Conservation (phyloP, 306 rosid species). For the Fagus sylvatica region DNA sequence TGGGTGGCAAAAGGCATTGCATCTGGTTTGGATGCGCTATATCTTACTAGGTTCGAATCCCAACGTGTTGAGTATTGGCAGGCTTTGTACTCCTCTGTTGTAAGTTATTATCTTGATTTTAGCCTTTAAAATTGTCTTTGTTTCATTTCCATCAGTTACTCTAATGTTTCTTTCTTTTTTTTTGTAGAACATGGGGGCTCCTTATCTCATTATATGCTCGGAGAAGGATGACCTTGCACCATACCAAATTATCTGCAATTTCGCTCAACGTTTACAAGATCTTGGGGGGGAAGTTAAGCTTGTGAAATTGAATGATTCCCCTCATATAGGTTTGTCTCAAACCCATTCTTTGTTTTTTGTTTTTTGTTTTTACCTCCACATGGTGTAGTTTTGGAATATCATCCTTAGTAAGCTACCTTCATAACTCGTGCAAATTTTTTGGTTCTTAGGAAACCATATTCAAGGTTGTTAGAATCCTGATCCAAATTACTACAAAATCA, state of each 20-base stretch:
- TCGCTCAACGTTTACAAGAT: slow-evolving; percentile 65
- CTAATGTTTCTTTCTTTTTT: not conserved
- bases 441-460: not conserved
- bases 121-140: not conserved
- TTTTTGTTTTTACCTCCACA: not conserved
- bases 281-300: slow-evolving; percentile 83
- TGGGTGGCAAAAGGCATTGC: slow-evolving; percentile 85
- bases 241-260: slow-evolving; percentile 56
- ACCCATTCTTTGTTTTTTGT: not conserved
- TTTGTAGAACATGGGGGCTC: slow-evolving; percentile 81
- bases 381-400: not conserved
- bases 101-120: slow-evolving; percentile 42
- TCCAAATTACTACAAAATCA: no score
- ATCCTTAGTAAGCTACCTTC: not conserved
- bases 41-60: slow-evolving; percentile 84
- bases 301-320: slow-evolving; percentile 68
- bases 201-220: slow-evolving; percentile 84
- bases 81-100: slow-evolving; percentile 81
- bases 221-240: slow-evolving; percentile 83
- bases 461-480: no score
- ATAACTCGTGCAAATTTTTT: slow-evolving; percentile 1
- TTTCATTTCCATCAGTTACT: slow-evolving; percentile 6
- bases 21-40: slow-evolving; percentile 87
- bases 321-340: slow-evolving; percentile 76
- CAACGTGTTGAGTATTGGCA: slow-evolving; percentile 85